Evolutionary conservation across 2,329 filamentous ascomycete genomes (phyloP).

Genomic region (Teratosphaeria zuluensis): DNA sequence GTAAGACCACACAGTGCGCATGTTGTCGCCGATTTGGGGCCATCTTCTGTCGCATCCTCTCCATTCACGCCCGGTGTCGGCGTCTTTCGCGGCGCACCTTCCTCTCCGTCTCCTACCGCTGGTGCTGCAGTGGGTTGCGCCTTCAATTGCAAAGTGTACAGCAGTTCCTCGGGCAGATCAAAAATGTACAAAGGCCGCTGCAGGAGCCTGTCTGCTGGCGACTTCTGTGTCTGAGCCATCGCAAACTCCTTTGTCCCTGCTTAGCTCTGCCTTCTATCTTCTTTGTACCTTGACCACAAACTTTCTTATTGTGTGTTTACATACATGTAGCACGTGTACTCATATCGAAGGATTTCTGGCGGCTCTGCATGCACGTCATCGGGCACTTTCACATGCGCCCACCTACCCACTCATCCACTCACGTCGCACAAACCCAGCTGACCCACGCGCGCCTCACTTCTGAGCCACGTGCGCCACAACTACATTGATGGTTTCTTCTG

Average conservation of each 20-base stretch:
- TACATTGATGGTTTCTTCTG: not conserved
- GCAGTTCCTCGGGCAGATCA: conserved; percentile 66
- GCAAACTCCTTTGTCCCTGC: not conserved
- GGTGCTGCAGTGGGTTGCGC: conserved; percentile 30
- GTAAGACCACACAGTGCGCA: conserved; percentile 70
- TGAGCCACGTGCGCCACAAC: not conserved
- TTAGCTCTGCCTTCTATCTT: not conserved
- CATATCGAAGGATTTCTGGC: too few species aligned
- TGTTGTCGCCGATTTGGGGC: conserved; percentile 53
- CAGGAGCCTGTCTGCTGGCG: conserved; percentile 20
- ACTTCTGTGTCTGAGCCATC: not conserved
- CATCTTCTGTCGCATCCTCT: conserved; percentile 31
- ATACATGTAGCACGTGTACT: too few species aligned
- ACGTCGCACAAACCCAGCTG: not conserved
- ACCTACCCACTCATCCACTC: not conserved
- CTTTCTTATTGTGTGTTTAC: too few species aligned
- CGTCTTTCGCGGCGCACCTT: conserved; percentile 7
- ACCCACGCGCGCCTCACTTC: not conserved
- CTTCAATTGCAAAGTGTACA: conserved; percentile 56
- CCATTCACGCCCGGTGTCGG: conserved; percentile 14
- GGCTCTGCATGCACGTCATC: not conserved
- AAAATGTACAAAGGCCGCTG: conserved; percentile 52
- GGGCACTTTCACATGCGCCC: not conserved
- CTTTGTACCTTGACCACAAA: not conserved
- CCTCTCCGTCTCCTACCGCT: conserved; percentile 13